A percentile compares a stretch with the other conserved stretches of the same genome.
These are phyloP conservation scores for Cyclaneusma minus DNA, from an alignment of 2,329 filamentous ascomycete genomes.

Conservation along the genomic window DNA sequence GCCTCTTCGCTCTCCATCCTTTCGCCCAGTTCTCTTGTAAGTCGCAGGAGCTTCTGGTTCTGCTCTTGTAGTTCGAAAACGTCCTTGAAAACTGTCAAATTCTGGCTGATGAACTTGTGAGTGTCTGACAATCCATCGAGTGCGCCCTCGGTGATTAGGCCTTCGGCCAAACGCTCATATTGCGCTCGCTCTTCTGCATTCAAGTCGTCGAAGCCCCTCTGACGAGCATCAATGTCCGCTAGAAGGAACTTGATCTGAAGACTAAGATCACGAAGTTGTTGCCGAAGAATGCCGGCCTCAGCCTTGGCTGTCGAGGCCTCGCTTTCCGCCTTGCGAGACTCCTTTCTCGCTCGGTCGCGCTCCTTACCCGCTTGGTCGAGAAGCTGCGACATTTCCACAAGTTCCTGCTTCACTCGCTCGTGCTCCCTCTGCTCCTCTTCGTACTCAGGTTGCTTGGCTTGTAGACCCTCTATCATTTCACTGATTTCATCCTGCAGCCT, in stretches of 20 bases:
- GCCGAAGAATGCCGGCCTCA: slow-evolving; percentile 66
- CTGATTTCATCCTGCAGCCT: slow-evolving; percentile 66
- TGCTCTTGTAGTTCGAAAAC: slow-evolving; percentile 74
- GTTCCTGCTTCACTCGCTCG: slow-evolving; percentile 63
- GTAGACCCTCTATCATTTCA: slow-evolving; percentile 70
- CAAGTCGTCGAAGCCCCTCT: slow-evolving; percentile 62
- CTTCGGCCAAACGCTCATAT: slow-evolving; percentile 62
- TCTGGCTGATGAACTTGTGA: slow-evolving; percentile 75
- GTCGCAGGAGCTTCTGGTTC: slow-evolving; percentile 69
- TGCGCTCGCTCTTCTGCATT: slow-evolving; percentile 57
- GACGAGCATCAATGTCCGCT: slow-evolving; percentile 69
- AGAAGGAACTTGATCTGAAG: slow-evolving; percentile 82
- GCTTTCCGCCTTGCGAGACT: slow-evolving; percentile 64
- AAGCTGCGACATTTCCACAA: slow-evolving; percentile 71
- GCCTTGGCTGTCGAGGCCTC: slow-evolving; percentile 46
- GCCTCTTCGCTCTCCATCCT: slow-evolving; percentile 88
- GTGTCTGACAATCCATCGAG: slow-evolving; percentile 68
- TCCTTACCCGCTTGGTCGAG: slow-evolving; percentile 71
- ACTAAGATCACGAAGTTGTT: slow-evolving; percentile 78
- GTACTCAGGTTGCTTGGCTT: slow-evolving; percentile 75
- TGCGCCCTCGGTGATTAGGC: slow-evolving; percentile 56
- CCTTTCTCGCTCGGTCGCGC: slow-evolving; percentile 63
- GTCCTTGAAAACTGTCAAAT: slow-evolving; percentile 79
- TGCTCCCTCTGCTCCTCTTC: slow-evolving; percentile 74
- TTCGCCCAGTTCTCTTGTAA: slow-evolving; percentile 72